Evolutionary conservation across 352 stramenopile species (phyloP), one percentile per base, ranked within the genome.

Genomic region (Halophytophthora batemanensis): DNA sequence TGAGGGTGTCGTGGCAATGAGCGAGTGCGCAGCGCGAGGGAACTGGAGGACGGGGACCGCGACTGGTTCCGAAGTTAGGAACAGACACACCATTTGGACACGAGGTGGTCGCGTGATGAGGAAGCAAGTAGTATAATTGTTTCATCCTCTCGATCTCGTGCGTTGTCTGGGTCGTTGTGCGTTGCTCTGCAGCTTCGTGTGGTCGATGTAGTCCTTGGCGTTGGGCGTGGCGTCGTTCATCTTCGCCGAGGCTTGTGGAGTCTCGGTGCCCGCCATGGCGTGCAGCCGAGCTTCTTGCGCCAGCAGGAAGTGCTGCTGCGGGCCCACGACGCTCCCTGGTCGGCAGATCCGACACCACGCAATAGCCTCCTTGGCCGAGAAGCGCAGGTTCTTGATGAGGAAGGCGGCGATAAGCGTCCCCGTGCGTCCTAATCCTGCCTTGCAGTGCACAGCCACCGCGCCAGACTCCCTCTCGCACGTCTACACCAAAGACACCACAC

Each of bases 371-470:
- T 61, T 66, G 3, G 96, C 96, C 1, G 93, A 97, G 42, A 99
- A 94, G 8, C 69, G 55, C 61, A 96, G 96, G 46, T 97, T 87
- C 64, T 98, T 97, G 84, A 99, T 98, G 18, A 98, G 61, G 53
- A 96, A 99, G 13, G 89, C 91, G 7, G 89, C 96, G 38, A 98
- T 98, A 51, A 87, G 93, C 3, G 95, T 99, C 25, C 96, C 96
- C 1, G 96, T 99, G 28, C 96, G 76, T 11, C 95, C 96, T 6
- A 99, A 69, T 8, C 96, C 96, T 15, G 96, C 96, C 69, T 98
- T 98, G 76, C 96, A 99, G 65, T 99, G 96, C n/a, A 99, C 93
- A 0, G 95, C 96, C 38, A 99, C 80, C 18, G 87, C 92, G 19
- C 90, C 86, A 17, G 43, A 52, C 38, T 87, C 74, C 3, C 66